These are phyloP conservation scores for Miscanthus lutarioriparius DNA, from an alignment of 176 grass and related monocot species.

Conservation along the genomic window DNA sequence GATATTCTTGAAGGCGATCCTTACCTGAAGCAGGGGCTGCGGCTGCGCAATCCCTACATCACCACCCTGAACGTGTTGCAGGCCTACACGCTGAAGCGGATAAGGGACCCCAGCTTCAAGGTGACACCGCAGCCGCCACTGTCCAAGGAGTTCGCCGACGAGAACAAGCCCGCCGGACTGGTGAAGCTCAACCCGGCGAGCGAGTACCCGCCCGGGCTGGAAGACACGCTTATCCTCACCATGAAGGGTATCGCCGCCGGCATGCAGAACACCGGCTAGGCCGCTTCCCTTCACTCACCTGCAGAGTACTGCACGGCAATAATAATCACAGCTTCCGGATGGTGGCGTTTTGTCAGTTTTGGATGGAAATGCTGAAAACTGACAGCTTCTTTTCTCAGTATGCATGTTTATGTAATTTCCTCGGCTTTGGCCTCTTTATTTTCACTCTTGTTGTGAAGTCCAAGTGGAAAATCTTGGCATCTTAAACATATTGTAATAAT, in stretches of 20 bases:
- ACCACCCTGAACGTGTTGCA: constrained; percentile 65
- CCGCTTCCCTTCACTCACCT: background rate
- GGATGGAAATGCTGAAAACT: background rate
- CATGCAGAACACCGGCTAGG: constrained; percentile 81
- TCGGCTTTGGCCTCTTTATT: background rate
- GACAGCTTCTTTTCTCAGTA: background rate
- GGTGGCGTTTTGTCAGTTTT: background rate
- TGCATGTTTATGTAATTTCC: background rate
- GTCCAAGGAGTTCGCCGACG: constrained; percentile 47
- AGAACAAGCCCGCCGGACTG: constrained; percentile 34
- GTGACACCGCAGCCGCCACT: constrained; percentile 22
- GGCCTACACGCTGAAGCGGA: constrained; percentile 69
- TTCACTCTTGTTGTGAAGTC: background rate
- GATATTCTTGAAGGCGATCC: constrained; percentile 58
- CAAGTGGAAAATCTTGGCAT: background rate
- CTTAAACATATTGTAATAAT: background rate
- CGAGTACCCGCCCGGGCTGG: constrained; percentile 63
- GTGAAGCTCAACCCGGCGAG: constrained; percentile 61
- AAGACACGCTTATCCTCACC: constrained; percentile 85
- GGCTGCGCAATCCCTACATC: constrained; percentile 61
- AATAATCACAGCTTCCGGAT: background rate
- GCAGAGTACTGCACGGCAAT: background rate
- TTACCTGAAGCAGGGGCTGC: constrained; percentile 56
- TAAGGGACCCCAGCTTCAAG: constrained; percentile 50
- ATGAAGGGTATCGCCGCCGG: constrained; percentile 88